Evolutionary conservation across 208 protist genomes (phyloP).

Genomic region (Histomonas meleagridis): DNA sequence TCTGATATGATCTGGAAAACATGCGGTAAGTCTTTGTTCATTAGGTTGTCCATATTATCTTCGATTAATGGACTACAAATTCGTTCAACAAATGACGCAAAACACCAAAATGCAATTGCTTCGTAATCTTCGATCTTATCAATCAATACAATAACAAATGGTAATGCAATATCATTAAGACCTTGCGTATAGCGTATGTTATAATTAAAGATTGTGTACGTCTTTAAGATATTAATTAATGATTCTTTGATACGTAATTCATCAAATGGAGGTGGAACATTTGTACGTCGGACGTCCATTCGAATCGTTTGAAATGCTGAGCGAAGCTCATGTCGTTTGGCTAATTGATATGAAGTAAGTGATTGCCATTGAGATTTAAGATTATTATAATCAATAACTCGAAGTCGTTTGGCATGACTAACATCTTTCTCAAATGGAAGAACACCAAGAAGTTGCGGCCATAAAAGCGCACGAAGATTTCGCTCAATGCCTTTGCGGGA

Average conservation of each 20-base stretch:
- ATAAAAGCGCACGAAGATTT: not conserved
- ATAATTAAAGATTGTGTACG: not conserved
- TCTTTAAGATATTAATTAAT: not conserved
- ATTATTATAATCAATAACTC: not conserved
- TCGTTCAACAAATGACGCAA: not conserved
- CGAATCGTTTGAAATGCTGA: constrained; percentile 17
- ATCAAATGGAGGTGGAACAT: not conserved
- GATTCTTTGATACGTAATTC: not conserved
- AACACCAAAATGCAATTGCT: not conserved
- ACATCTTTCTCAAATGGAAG: not conserved
- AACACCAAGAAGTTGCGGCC: not conserved
- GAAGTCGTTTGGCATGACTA: no score
- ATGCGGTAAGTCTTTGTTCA: not conserved
- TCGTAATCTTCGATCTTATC: not conserved
- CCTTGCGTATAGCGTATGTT: not conserved
- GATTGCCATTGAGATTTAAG: not conserved
- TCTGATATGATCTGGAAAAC: not conserved
- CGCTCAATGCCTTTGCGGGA: not conserved
- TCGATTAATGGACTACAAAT: not conserved
- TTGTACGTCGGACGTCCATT: not conserved
- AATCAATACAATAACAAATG: not conserved
- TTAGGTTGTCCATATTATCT: no score
- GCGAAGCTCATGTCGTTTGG: not conserved
- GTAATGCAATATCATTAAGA: not conserved
- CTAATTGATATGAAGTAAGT: not conserved